Percentiles rank a stretch among this genome's conserved stretches.
phyloP scores from a whole-genome alignment of 768 basidiomycete genomes.

The Leccinum aurantiacum region DNA sequence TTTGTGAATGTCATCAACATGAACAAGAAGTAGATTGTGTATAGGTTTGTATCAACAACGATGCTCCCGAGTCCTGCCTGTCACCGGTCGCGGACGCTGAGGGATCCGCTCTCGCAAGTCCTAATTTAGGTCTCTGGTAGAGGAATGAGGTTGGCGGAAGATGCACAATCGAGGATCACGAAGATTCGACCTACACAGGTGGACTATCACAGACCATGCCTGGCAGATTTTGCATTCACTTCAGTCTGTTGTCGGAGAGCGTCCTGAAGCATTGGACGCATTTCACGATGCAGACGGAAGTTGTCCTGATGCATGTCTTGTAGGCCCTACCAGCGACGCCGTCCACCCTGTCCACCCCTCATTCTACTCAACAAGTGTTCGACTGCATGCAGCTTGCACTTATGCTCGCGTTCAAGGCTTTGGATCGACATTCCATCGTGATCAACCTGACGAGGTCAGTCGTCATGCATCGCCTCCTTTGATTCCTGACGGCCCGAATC shows the following conservation, averaged over 20 bases:
- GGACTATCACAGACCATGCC: neutral
- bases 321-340: slow-evolving; percentile 48
- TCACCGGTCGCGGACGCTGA: neutral
- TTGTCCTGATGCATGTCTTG: slow-evolving; percentile 70
- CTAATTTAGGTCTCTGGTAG: slow-evolving; percentile 67
- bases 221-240: slow-evolving; percentile 64
- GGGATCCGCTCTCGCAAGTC: slow-evolving; percentile 23
- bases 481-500: no score
- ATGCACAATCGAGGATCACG: slow-evolving; percentile 47
- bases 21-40: slow-evolving; percentile 33
- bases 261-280: slow-evolving; percentile 63
- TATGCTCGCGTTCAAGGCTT: slow-evolving; percentile 61
- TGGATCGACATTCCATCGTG: slow-evolving; percentile 44
- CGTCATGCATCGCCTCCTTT: no score
- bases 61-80: slow-evolving; percentile 23
- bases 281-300: slow-evolving; percentile 78
- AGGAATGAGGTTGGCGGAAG: slow-evolving; percentile 63
- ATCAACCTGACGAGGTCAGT: slow-evolving; percentile 41
- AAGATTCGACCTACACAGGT: slow-evolving; percentile 8
- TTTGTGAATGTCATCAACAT: slow-evolving; percentile 90
- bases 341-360: slow-evolving; percentile 29
- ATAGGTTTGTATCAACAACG: slow-evolving; percentile 7
- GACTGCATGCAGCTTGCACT: slow-evolving; percentile 64
- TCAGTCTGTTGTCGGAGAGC: slow-evolving; percentile 64
- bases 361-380: slow-evolving; percentile 41